Percentiles rank a stretch among this genome's conserved stretches.
Evolutionary conservation across 1,139 yeast species (phyloP).

Genomic region (Oligophagozyma castellii): DNA sequence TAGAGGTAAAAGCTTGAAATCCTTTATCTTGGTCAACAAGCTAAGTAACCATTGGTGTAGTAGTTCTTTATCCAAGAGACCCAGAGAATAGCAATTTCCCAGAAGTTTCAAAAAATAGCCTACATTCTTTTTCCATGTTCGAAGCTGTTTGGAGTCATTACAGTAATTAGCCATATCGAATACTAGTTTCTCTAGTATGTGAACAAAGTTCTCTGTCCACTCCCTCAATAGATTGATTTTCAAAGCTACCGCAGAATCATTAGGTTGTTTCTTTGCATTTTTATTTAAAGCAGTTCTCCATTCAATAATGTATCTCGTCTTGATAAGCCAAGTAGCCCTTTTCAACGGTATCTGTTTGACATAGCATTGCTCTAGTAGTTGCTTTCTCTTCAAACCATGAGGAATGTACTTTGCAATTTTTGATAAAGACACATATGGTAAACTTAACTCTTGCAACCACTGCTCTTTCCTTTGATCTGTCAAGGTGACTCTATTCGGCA

Average conservation of each 20-base stretch:
- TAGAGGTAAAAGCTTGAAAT: constrained; percentile 33
- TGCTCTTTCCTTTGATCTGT: constrained; percentile 75
- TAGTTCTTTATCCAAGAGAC: constrained; percentile 44
- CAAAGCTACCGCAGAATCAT: constrained; percentile 11
- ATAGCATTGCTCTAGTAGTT: constrained; percentile 59
- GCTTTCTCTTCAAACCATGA: constrained; percentile 70
- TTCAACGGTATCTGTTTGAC: constrained; percentile 52
- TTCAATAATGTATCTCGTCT: constrained; percentile 77
- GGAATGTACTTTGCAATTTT: constrained; percentile 73
- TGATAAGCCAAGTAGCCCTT: constrained; percentile 81
- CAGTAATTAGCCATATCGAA: constrained; percentile 21
- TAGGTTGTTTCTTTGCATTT: constrained; percentile 13
- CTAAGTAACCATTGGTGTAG: constrained; percentile 53
- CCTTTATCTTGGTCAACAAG: constrained; percentile 36
- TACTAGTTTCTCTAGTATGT: constrained; percentile 17
- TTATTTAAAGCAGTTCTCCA: constrained; percentile 53
- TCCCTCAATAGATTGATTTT: constrained; percentile 60
- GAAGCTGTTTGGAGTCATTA: constrained; percentile 17
- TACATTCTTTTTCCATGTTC: constrained; percentile 39
- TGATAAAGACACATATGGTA: constrained; percentile 48
- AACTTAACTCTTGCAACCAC: constrained; percentile 74
- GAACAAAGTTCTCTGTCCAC: constrained; percentile 48
- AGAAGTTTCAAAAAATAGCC: constrained; percentile 46
- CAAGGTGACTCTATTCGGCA: constrained; percentile 51
- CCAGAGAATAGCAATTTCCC: constrained; percentile 54